Percentiles rank a stretch among this genome's conserved stretches.
These are phyloP conservation scores for Alternaria tenuissima DNA, from an alignment of 2,329 filamentous ascomycete species.

Conservation along the genomic window DNA sequence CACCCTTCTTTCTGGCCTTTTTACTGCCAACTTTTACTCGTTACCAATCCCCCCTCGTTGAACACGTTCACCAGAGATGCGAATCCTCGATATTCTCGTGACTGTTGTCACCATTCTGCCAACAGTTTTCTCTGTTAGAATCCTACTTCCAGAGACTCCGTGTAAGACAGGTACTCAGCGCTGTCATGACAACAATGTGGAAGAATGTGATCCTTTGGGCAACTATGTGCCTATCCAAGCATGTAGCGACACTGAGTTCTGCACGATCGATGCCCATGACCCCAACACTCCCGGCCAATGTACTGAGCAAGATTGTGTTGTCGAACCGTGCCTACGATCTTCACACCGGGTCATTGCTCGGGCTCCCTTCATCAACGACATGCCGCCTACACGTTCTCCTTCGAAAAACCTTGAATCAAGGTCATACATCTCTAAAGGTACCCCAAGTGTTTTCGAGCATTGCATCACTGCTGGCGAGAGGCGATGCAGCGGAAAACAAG, in stretches of 20 bases:
- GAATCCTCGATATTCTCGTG: constrained; percentile 7
- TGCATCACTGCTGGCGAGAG: not conserved
- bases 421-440: not conserved
- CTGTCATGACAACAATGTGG: too few species aligned
- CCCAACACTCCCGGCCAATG: too few species aligned
- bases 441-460: not conserved
- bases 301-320: too few species aligned
- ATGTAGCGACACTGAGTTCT: too few species aligned
- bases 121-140: constrained; percentile 4
- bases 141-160: not conserved
- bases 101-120: constrained; percentile 2
- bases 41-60: not conserved
- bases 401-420: not conserved
- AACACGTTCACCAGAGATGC: constrained; percentile 13
- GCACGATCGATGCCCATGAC: too few species aligned
- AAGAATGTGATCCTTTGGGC: too few species aligned
- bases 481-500: not conserved
- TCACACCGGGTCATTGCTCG: not conserved
- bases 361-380: not conserved
- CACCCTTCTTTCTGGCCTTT: not conserved
- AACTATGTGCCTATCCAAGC: too few species aligned
- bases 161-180: not conserved
- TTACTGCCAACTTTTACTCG: not conserved
- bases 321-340: not conserved
- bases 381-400: not conserved